A percentile compares a stretch with the other conserved stretches of the same genome.
Evolutionary conservation across 208 protist species (phyloP).

Genomic region (Leishmania turanica): DNA sequence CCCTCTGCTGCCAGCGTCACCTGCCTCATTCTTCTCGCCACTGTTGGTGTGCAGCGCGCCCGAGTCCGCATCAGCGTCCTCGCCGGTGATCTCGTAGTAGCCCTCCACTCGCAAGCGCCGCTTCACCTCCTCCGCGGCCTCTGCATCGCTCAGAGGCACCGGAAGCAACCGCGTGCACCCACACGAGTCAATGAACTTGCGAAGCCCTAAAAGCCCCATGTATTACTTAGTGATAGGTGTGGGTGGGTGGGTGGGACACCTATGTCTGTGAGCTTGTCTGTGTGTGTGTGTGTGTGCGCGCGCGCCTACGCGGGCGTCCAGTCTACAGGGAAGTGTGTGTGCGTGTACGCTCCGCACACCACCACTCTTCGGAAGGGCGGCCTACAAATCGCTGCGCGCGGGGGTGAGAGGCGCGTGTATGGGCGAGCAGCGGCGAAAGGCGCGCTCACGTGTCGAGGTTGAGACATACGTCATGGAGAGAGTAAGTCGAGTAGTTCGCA

Average conservation of each 20-base stretch:
- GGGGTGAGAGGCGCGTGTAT: not conserved
- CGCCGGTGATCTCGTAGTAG: not conserved
- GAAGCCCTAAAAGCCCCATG: conserved; percentile 84
- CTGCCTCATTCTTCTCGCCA: not conserved
- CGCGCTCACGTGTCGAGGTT: not conserved
- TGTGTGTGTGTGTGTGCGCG: not conserved
- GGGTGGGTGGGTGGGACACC: not conserved
- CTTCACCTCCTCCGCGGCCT: conserved; percentile 32
- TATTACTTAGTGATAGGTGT: not conserved
- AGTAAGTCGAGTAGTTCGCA: not conserved
- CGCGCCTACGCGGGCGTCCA: not conserved
- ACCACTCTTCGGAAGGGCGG: not conserved
- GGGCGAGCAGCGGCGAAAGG: not conserved
- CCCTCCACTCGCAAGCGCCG: conserved; percentile 26
- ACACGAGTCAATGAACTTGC: conserved; percentile 82
- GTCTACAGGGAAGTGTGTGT: not conserved
- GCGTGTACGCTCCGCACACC: not conserved
- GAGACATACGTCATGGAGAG: not conserved
- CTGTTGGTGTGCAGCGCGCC: not conserved
- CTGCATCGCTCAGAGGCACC: conserved; percentile 51
- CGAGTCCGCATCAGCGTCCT: not conserved
- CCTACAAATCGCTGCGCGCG: not conserved
- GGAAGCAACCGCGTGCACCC: conserved; percentile 75
- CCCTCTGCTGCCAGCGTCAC: not conserved
- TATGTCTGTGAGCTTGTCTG: not conserved